Evolutionary conservation across 2,329 filamentous ascomycete species (phyloP).

Genomic region (Cadophora sp.): DNA sequence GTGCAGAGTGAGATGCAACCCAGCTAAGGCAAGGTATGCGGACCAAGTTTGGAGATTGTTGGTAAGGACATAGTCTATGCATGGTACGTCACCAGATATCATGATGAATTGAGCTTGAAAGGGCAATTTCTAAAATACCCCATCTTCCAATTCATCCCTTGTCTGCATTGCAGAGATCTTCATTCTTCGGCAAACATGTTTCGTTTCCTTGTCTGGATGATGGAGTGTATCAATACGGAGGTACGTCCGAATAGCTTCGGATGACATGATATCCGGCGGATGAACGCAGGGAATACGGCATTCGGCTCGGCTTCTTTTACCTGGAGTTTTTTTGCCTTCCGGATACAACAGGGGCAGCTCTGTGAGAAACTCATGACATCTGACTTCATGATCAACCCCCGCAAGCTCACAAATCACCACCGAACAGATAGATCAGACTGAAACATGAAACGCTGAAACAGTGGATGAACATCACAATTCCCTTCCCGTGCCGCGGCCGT

Average conservation of each 20-base stretch:
- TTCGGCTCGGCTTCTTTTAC: not conserved
- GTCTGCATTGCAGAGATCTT: not conserved
- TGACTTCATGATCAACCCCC: not conserved
- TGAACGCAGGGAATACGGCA: not conserved
- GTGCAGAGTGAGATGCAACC: not conserved
- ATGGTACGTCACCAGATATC: no score
- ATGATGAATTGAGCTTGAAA: not conserved
- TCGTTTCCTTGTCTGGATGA: no score
- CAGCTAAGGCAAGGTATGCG: not conserved
- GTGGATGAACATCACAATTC: not conserved
- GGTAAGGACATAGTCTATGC: not conserved
- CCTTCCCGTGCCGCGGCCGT: not conserved
- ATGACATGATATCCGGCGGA: not conserved
- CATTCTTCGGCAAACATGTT: not conserved
- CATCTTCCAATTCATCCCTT: not conserved
- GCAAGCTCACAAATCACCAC: not conserved
- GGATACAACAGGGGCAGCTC: no score
- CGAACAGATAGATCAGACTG: not conserved
- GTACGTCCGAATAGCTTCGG: not conserved
- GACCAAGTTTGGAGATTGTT: not conserved
- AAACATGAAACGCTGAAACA: not conserved
- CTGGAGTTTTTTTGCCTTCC: no score
- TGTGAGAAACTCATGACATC: not conserved
- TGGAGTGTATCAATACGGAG: not conserved
- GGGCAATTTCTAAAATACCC: not conserved